phyloP scores from a whole-genome alignment of 1,284 basidiomycete species.

The Rhizopogon parksii region DNA sequence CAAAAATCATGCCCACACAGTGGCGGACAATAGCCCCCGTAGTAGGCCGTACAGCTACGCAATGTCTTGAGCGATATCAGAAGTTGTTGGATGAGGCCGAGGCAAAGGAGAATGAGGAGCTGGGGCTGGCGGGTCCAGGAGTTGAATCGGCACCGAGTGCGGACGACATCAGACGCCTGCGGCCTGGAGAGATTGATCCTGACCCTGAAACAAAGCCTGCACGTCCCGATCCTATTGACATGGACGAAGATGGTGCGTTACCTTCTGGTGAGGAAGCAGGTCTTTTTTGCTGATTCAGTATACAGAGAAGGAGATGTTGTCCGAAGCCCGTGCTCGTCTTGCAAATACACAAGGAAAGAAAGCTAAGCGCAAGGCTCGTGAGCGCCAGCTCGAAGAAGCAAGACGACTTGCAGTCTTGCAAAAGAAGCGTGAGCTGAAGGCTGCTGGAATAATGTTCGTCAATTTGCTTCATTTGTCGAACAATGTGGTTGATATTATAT shows the following conservation, averaged over 20 bases:
- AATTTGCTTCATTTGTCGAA: conserved; percentile 2
- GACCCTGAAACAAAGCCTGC: conserved; percentile 99
- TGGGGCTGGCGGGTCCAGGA: conserved; percentile 79
- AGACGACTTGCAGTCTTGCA: conserved; percentile 90
- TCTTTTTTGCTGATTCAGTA: conserved; percentile 5
- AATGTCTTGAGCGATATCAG: conserved; percentile 98
- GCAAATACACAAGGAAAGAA: conserved; percentile 99
- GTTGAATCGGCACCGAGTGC: conserved; percentile 83
- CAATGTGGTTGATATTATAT: conserved; percentile 1
- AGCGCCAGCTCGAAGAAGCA: conserved; percentile 94
- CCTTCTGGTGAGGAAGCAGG: neutral
- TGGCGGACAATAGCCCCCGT: conserved; percentile 99
- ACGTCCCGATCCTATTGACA: conserved; percentile 97
- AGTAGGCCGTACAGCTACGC: conserved; percentile 97
- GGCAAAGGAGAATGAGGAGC: conserved; percentile 87
- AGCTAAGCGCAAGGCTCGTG: conserved; percentile 96
- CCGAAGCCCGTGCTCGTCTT: conserved; percentile 94
- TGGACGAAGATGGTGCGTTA: conserved; percentile 91
- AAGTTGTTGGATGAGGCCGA: conserved; percentile 97
- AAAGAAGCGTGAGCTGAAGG: conserved; percentile 97
- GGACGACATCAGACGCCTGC: conserved; percentile 83
- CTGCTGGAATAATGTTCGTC: conserved; percentile 90
- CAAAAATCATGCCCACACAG: conserved; percentile 99
- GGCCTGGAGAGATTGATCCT: conserved; percentile 97
- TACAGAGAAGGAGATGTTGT: conserved; percentile 98